Conservation (phyloP, 2,329 filamentous ascomycete species). For the Pseudocercospora musae region DNA sequence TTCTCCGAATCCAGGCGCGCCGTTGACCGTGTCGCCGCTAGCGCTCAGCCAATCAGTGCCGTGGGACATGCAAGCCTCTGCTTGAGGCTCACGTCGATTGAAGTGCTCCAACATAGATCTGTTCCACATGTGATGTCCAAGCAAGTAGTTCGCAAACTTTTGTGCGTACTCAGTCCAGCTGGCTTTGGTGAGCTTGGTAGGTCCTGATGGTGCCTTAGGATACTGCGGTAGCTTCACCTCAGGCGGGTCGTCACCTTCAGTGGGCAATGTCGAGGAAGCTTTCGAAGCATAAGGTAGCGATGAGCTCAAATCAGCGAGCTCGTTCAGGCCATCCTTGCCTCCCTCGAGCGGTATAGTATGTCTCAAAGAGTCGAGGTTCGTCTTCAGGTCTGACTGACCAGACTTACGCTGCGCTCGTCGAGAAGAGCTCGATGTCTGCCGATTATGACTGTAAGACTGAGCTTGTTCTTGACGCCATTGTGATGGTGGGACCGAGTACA, state of each 20-base stretch:
- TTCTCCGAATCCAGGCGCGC: conserved; percentile 49
- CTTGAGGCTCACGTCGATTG: conserved; percentile 46
- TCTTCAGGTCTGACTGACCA: conserved; percentile 13
- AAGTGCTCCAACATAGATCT: conserved; percentile 56
- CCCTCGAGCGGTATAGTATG: conserved; percentile 45
- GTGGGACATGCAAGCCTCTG: conserved; percentile 33
- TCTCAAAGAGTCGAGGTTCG: conserved; percentile 48
- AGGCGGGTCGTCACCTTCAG: conserved; percentile 38
- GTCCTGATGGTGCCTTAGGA: conserved; percentile 41
- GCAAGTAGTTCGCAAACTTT: conserved; percentile 55
- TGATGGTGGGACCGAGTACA: conserved; percentile 34
- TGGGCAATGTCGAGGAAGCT: conserved; percentile 44
- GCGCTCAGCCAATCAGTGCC: conserved; percentile 53
- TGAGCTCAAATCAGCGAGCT: conserved; percentile 52
- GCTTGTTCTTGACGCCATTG: conserved; percentile 29
- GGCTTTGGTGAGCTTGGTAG: conserved; percentile 43
- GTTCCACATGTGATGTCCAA: conserved; percentile 56
- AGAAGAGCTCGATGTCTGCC: conserved; percentile 16
- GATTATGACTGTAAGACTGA: conserved; percentile 16
- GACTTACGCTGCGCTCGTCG: conserved; percentile 12
- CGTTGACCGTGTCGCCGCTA: conserved; percentile 30
- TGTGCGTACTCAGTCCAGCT: conserved; percentile 52
- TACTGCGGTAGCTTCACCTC: conserved; percentile 50
- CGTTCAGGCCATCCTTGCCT: conserved; percentile 50
- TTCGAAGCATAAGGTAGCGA: conserved; percentile 59